Conservation (phyloP, 108 stramenopile genomes). For the Cyclotella atomus region DNA sequence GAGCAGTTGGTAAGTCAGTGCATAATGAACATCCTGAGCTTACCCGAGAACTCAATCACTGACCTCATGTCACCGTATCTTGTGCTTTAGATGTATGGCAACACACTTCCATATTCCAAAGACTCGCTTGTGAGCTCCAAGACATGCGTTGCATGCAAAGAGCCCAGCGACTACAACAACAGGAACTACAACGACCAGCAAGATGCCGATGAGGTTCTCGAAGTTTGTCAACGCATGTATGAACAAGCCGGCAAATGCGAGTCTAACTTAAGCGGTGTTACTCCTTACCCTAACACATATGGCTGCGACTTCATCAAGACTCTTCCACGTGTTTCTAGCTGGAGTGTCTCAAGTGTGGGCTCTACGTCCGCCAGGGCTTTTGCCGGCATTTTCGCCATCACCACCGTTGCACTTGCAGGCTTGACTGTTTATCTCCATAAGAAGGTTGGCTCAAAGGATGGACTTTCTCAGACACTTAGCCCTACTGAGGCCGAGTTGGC, state of each 20-base stretch:
- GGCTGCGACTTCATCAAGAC: slow-evolving; percentile 58
- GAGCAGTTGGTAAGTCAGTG: slow-evolving; percentile 27
- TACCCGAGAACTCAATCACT: too few species aligned
- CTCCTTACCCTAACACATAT: slow-evolving; percentile 52
- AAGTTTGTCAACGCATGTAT: slow-evolving; percentile 74
- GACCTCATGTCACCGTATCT: not conserved
- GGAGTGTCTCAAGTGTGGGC: not conserved
- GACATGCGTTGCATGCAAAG: slow-evolving; percentile 76
- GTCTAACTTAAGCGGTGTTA: slow-evolving; percentile 54
- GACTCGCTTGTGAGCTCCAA: slow-evolving; percentile 54
- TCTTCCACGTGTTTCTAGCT: slow-evolving; percentile 20
- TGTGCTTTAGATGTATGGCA: slow-evolving; percentile 46
- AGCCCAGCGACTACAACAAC: slow-evolving; percentile 49
- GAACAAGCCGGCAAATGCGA: slow-evolving; percentile 86
- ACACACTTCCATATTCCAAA: slow-evolving; percentile 60
- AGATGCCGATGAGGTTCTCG: slow-evolving; percentile 50
- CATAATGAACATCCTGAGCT: too few species aligned
- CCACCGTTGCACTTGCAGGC: slow-evolving; percentile 31
- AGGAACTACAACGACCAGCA: slow-evolving; percentile 38
- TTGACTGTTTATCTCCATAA: slow-evolving; percentile 18
- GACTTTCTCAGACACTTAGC: slow-evolving; percentile 15
- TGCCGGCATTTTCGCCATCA: slow-evolving; percentile 37
- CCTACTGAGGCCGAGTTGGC: slow-evolving; percentile 17
- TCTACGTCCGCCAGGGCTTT: slow-evolving; percentile 28
- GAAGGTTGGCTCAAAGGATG: not conserved